These are phyloP conservation scores for Mimosa bimucronata DNA, from an alignment of 306 rosid genomes.

Conservation along the genomic window DNA sequence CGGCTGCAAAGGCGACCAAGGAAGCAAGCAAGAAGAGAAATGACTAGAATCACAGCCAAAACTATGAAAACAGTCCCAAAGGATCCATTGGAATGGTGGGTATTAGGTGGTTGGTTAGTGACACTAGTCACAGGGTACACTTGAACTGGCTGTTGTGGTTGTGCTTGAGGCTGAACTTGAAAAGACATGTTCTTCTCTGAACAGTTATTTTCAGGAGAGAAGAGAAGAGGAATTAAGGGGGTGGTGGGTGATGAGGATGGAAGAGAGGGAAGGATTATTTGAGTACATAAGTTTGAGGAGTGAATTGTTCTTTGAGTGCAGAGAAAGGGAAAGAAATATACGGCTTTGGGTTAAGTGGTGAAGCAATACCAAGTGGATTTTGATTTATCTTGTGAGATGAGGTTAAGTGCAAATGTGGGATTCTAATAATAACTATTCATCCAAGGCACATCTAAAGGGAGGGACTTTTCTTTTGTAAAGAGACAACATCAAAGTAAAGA, in stretches of 20 bases:
- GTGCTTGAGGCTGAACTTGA: conserved; percentile 59
- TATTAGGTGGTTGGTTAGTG: conserved; percentile 48
- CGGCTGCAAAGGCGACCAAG: conserved; percentile 77
- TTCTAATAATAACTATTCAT: not conserved
- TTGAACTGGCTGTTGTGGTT: conserved; percentile 24
- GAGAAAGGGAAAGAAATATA: conserved; percentile 49
- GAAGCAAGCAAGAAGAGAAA: conserved; percentile 76
- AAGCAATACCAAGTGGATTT: conserved; percentile 46
- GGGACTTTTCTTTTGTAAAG: conserved; percentile 67
- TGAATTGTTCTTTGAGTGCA: conserved; percentile 75
- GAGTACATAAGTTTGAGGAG: conserved; percentile 27
- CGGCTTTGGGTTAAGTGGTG: conserved; percentile 38
- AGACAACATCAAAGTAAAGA: conserved; percentile 43
- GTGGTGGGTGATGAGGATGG: not conserved
- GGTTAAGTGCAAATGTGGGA: conserved; percentile 40
- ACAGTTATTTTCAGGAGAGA: not conserved
- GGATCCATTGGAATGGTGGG: conserved; percentile 77
- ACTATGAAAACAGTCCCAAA: conserved; percentile 92
- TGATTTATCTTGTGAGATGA: conserved; percentile 35
- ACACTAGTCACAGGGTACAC: conserved; percentile 64
- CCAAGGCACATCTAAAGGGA: not conserved
- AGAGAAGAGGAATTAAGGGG: not conserved
- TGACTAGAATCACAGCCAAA: conserved; percentile 66
- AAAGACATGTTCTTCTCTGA: conserved; percentile 47
- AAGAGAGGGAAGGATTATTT: conserved; percentile 11